Evolutionary conservation across 176 grass and related monocot species (phyloP), one percentile per base, ranked within the genome.

Genomic region (Oryza glumipatula): DNA sequence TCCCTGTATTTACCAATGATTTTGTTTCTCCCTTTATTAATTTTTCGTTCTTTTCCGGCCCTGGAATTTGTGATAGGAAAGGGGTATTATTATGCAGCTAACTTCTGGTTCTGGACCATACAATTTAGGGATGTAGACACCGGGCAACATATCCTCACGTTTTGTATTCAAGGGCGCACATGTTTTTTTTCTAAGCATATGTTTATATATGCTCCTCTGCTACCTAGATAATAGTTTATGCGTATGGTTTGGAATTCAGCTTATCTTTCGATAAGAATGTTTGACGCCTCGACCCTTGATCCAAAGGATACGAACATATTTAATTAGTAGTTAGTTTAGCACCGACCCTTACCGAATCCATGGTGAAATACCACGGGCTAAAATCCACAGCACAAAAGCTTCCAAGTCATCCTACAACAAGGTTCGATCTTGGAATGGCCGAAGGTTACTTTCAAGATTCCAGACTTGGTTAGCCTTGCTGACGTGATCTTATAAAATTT

Each of bases 261-360:
- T 44, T 44, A 44, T 44, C 9, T 63, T 65, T 64, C 2, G 36
- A 44, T 60, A 71, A 58, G 21, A 72, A 73, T 32, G 14, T 63
- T 30, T 43, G 68, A 61, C 51, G 32, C 12, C 2, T 72, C 49
- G 9, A 24, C 5, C 67, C 48, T 43, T 21, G 0, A 60, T 24
- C 47, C 21, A 63, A 56, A 44, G 38, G n/a, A 15, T 68, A 73
- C 14, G 9, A 1, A 23, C 23, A 30, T 46, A 63, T 33, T 73
- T 63, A 63, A 63, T 23, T 63, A 63, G 21, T 4, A 63, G 58
- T 63, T 63, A 23, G 58, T 63, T 23, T 63, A 73, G 52, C 54
- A 33, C 69, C 54, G 16, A 47, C 23, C 58, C 13, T 47, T 65
- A 46, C 52, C 54, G 21, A 83, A 83, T 15, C 52, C 54, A 82